Conservation (phyloP, 2,329 filamentous ascomycete genomes). For the Arthrinium puccinioides region DNA sequence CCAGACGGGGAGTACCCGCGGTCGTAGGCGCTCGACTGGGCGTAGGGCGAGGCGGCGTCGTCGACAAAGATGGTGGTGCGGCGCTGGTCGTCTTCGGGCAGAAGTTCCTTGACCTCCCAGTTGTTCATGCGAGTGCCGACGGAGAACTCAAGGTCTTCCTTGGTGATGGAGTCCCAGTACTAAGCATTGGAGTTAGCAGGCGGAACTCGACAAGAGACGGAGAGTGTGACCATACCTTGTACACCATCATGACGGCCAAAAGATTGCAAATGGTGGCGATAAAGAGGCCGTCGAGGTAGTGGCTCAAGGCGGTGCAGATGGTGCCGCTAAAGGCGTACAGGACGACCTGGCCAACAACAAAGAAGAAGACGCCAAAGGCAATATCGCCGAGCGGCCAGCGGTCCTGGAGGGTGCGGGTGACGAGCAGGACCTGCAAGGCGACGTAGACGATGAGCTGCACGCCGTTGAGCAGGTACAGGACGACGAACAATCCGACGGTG, state of each 20-base stretch:
- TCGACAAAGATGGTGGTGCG: constrained; percentile 69
- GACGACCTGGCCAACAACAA: constrained; percentile 85
- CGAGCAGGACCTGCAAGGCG: constrained; percentile 79
- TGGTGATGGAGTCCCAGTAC: constrained; percentile 99
- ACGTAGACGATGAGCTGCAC: constrained; percentile 82
- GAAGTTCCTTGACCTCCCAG: constrained; percentile 94
- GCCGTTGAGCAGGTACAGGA: constrained; percentile 86
- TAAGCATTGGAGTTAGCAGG: constrained; percentile 24
- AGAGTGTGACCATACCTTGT: constrained; percentile 60
- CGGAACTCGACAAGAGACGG: not conserved
- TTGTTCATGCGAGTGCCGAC: constrained; percentile 93
- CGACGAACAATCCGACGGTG: constrained; percentile 82
- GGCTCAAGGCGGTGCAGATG: constrained; percentile 77
- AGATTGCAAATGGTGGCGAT: constrained; percentile 92
- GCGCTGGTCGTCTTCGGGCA: constrained; percentile 73
- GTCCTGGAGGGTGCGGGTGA: constrained; percentile 84
- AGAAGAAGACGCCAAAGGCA: constrained; percentile 82
- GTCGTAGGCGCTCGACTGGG: constrained; percentile 37
- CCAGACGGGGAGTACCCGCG: constrained; percentile 38
- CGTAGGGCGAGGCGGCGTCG: constrained; percentile 53
- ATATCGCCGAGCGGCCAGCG: constrained; percentile 94
- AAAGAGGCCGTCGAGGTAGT: constrained; percentile 92
- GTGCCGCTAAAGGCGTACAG: constrained; percentile 82
- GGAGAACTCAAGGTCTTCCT: constrained; percentile 96
- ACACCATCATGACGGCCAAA: constrained; percentile 97